Base-by-base conservation (phyloP, 176 grass and related monocot genomes). In the Rhipidocladum racemiflorum region DNA sequence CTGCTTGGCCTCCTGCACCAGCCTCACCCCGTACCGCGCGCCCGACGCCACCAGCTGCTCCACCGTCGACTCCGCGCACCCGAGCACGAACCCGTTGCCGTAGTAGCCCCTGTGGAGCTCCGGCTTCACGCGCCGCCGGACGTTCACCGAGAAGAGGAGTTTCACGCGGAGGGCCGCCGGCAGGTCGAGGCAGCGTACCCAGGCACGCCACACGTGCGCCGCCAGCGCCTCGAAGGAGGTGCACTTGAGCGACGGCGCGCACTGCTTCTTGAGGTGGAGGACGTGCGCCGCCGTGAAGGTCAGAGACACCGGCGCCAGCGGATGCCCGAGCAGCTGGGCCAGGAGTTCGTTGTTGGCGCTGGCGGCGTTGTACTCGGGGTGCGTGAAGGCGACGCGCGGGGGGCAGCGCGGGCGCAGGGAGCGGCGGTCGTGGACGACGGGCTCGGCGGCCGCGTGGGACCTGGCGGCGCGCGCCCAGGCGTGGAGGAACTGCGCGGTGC, bases 21-120 rank as follows among this genome's bases (percentile, higher is more conserved):
- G 69, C 23, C 75, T 87, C 65, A 95, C 85, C 7, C 70, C 79
- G 44, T 79, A 32, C 36, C 75, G 80, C 0, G 80, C 64, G 9
- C 78, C 80, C 7, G 40, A 34, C 10, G 60, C 5, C 20, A 78
- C 55, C 25, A 98, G 75, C 51, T 86, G 82, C 27, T 49, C 83
- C 21, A 85, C 92, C 68, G 92, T 83, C 0, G 90, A 82, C 87
- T 95, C 87, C 0, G 96, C 92, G 86, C 96, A 95, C 40, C 84
- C 96, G 2, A 98, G 90, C 70, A 98, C 92, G 87, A 98, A 98
- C 2, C 78, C 95, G 60, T 98, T 98, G 85, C 95, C 95, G 70
- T 90, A 98, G 90, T 82, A 98, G 9, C 85, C 92, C 15, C n/a
- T 28, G 5, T 92, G 95, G 23, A 93, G 92, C 78, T 90, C 84